Conservation (phyloP, 495 filamentous ascomycete species). For the Geoglossum glabrum region DNA sequence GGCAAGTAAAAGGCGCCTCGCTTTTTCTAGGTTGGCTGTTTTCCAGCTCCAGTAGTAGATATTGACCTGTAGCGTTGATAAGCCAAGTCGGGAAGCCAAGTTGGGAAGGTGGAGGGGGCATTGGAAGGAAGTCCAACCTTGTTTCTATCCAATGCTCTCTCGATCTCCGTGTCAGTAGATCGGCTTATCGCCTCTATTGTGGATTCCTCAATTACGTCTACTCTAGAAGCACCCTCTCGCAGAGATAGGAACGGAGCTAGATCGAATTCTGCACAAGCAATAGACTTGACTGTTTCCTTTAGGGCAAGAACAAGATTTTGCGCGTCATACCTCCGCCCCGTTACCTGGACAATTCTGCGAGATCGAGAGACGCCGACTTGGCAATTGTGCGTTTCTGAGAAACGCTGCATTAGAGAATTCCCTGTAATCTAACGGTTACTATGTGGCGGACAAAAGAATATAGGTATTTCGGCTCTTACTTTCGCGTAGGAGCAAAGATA, state of each 20-base stretch:
- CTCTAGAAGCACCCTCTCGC: neutral
- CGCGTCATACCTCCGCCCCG: neutral
- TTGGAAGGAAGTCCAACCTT: neutral
- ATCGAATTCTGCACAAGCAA: neutral
- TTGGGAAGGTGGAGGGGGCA: neutral
- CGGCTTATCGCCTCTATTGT: neutral
- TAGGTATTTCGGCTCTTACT: neutral
- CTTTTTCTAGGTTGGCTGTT: neutral
- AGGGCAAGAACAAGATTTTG: neutral
- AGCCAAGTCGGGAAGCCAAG: neutral
- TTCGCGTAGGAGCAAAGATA: neutral
- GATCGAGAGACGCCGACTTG: neutral
- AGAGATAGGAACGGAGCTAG: neutral
- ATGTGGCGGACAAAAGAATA: neutral
- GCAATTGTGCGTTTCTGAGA: neutral
- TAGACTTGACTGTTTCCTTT: neutral
- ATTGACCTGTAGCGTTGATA: neutral
- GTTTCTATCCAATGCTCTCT: neutral
- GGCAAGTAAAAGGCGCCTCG: neutral
- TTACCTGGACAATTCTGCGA: neutral
- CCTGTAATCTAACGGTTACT: neutral
- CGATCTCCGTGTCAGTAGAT: neutral
- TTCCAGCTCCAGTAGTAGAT: neutral
- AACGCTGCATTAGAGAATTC: neutral
- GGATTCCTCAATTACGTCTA: neutral